These are phyloP conservation scores for Chalaropsis ovoidea DNA, from an alignment of 2,329 filamentous ascomycete species.

Conservation along the genomic window DNA sequence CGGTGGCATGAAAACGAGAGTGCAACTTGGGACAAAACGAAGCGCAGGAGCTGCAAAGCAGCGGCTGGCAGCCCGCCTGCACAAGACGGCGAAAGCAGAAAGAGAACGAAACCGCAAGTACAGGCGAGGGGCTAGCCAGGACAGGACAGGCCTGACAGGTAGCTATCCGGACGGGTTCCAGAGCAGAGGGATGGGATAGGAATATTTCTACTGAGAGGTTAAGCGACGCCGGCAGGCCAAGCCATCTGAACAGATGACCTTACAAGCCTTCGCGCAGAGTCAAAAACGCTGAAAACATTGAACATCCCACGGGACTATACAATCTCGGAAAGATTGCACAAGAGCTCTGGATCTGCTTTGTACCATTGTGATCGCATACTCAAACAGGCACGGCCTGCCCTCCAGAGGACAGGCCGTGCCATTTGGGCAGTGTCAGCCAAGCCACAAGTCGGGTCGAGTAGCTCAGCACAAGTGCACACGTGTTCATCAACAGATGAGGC, in stretches of 20 bases:
- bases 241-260: constrained; percentile 13
- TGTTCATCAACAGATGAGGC: constrained; percentile 17
- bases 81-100: constrained; percentile 1
- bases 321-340: neutral
- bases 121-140: too few species aligned
- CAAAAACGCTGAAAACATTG: constrained; percentile 23
- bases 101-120: constrained; percentile 4
- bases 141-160: neutral
- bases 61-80: neutral
- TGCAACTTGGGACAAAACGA: neutral
- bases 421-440: constrained; percentile 25
- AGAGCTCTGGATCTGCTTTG: neutral
- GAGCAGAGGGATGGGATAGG: neutral
- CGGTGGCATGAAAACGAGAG: neutral
- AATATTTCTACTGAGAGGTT: constrained; percentile 18
- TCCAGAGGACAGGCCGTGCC: constrained; percentile 1
- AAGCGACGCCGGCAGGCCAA: constrained; percentile 10
- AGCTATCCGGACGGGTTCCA: neutral
- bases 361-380: constrained; percentile 2
- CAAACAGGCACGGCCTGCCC: neutral
- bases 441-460: constrained; percentile 5
- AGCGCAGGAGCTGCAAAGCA: neutral
- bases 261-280: neutral
- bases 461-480: constrained; percentile 15
- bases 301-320: neutral